Percentiles rank a stretch among this genome's conserved stretches.
Conservation (phyloP, 768 basidiomycete genomes). For the Ephemerocybe angulata region DNA sequence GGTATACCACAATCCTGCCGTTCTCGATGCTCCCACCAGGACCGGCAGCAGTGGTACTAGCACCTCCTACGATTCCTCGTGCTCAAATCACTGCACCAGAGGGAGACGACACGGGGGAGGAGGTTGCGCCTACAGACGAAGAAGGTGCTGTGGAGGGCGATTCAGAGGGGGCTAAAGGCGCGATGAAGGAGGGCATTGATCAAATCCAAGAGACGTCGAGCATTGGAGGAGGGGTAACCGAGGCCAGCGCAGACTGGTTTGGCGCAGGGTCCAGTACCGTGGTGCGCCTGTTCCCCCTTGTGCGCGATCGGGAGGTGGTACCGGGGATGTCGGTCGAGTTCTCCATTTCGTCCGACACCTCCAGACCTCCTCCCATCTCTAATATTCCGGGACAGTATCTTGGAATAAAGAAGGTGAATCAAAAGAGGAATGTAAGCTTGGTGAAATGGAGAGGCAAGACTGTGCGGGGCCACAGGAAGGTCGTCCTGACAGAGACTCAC, state of each 20-base stretch:
- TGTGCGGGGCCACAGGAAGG: background rate
- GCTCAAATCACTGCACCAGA: too few relatives aligned
- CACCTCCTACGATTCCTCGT: background rate
- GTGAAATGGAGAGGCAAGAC: background rate
- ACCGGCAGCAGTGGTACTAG: background rate
- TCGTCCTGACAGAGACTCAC: background rate
- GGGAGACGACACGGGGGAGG: too few relatives aligned
- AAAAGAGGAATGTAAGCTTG: background rate
- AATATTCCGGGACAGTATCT: background rate
- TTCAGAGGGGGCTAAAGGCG: too few relatives aligned
- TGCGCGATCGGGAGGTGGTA: background rate
- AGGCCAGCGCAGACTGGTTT: background rate
- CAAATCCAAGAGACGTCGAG: too few relatives aligned
- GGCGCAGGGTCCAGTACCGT: too few relatives aligned
- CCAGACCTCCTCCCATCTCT: background rate
- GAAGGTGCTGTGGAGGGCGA: too few relatives aligned
- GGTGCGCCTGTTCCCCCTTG: background rate
- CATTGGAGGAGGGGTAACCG: too few relatives aligned
- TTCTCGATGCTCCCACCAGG: conserved; percentile 15
- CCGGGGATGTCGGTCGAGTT: background rate
- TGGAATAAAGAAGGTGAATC: background rate
- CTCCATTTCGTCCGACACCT: background rate
- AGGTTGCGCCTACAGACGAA: too few relatives aligned
- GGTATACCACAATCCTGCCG: conserved; percentile 19
- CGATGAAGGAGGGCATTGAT: background rate